These are phyloP conservation scores for Boletus semigastroideus DNA, from an alignment of 1,284 basidiomycete species.

Conservation along the genomic window DNA sequence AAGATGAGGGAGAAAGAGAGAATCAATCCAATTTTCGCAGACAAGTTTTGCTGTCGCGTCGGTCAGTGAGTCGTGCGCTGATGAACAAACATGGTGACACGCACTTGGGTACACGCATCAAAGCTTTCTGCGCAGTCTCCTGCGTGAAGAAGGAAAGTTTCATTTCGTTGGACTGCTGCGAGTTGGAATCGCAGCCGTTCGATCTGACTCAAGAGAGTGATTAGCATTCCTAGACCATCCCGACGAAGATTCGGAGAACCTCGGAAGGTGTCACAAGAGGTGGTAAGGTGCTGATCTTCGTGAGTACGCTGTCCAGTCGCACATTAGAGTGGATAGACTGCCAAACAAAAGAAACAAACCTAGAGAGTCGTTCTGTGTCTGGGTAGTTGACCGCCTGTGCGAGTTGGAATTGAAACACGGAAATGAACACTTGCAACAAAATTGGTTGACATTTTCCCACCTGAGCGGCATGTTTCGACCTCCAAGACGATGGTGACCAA, in stretches of 20 bases:
- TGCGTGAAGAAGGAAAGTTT: slow-evolving; percentile 94
- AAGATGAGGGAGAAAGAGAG: slow-evolving; percentile 94
- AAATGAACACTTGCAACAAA: slow-evolving; percentile 1
- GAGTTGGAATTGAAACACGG: slow-evolving; percentile 9
- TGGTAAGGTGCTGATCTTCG: slow-evolving; percentile 73
- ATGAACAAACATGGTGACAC: neutral
- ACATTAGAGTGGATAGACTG: neutral
- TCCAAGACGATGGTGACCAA: slow-evolving; percentile 59
- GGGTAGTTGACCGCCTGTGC: slow-evolving; percentile 37
- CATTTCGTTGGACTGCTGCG: slow-evolving; percentile 76
- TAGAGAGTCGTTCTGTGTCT: slow-evolving; percentile 34
- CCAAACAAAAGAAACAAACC: slow-evolving; percentile 23
- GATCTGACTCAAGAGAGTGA: slow-evolving; percentile 52
- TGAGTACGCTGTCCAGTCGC: slow-evolving; percentile 57
- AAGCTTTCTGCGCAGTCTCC: slow-evolving; percentile 98
- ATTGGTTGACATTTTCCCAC: slow-evolving; percentile 29
- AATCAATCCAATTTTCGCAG: slow-evolving; percentile 91
- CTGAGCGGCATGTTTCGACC: slow-evolving; percentile 50
- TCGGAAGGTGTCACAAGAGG: slow-evolving; percentile 89
- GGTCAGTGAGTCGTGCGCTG: neutral
- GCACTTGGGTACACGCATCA: slow-evolving; percentile 83
- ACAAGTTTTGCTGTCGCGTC: slow-evolving; percentile 76
- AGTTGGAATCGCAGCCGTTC: slow-evolving; percentile 84
- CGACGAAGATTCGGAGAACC: slow-evolving; percentile 38
- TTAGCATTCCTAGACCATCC: slow-evolving; percentile 9